Base-by-base conservation (phyloP, 2,329 filamentous ascomycete genomes). In the Colletotrichum sp. region DNA sequence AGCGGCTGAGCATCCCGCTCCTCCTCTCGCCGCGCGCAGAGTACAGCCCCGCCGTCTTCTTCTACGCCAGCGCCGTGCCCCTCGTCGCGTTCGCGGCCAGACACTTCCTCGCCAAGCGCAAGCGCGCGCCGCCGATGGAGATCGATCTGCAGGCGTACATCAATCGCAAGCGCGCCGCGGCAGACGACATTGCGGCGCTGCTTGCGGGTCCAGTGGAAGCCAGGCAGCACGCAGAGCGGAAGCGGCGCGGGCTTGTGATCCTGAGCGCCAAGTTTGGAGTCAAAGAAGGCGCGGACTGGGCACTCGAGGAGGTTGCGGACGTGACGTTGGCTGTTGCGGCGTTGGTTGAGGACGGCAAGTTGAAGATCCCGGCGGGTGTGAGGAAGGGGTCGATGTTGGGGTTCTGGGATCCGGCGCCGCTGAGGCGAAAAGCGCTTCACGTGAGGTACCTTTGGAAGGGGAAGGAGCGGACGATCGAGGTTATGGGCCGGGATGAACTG, bases 401-500 rank as follows among this genome's bases (percentile, higher is more conserved):
- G 2, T 90, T 90, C 79, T 90, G 88, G 86, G 89, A 90, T 71
- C 88, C 88, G 18, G 85, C 84, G 15, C 89, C 88, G 7, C 80
- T 80, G 39, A 80, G 81, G 44, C 83, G 82, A 24, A 90, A 90
- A 84, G 83, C 86, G 44, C 81, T 90, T 64, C 84, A 85, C 62
- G 86, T 90, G 18, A 82, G 85, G 72, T 90, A 89, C 76, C 72
- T 84, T 24, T 89, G 84, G 78, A 77, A 79, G 26, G 85, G 85
- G 1, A 82, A 78, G 69, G 85, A 86, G 77, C 77, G 76, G 34
- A 80, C 79, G 4, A 81, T 82, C 6, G 86, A 85, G 78, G 87
- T 87, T 8, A 78, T 78, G 21, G 85, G 85, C 10, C 77, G 81
- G 32, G 83, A 84, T 30, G 85, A 82, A 72, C 76, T 88, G 72